Base-by-base conservation (phyloP, 257 asterid genomes). In the Dorcoceras hygrometricum region DNA sequence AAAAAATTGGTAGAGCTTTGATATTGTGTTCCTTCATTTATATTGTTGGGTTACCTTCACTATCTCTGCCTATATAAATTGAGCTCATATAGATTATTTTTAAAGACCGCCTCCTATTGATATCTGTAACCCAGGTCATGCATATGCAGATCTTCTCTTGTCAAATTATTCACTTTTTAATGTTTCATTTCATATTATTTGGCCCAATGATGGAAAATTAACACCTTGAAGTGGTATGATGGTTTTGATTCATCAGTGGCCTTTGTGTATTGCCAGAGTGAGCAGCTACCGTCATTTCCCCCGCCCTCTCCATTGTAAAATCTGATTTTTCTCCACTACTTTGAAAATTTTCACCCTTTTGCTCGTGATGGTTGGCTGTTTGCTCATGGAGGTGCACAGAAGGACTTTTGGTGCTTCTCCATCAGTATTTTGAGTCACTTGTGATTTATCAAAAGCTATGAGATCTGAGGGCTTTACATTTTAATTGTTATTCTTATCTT, bases 391-490 rank as follows among this genome's bases (percentile, higher is more conserved):
- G 89, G 60, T 65, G 82, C 51, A 18, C 60, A 19, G 51, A 73
- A 72, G 82, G 80, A 81, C 73, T 73, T 34, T 67, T 59, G 75
- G 72, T 83, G 89, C 81, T 66, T 71, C 67, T 16, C 72, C 80
- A 43, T 77, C 71, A 32, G 48, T 58, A 22, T 46, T 46, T 61
- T 46, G 16, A 63, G 71, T 76, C 76, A 66, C 77, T 62, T 25
- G 73, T 82, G 89, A 89, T 86, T 72, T 5, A 1, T 59, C 12
- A 62, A 65, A 34, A 88, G 96, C 94, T 86, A 84, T 88, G 91
- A 88, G 96, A 84, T 86, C 96, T 84, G 96, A 86, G 91, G 89
- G 94, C 81, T 80, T 69, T 22, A 8, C 36, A 4, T 31, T 31
- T 31, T 26, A 26, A n/a, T n/a, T n/a, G n/a, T n/a, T n/a, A n/a